phyloP scores from a whole-genome alignment of 1,139 yeast species.

The Suhomyces bolitotheri region DNA sequence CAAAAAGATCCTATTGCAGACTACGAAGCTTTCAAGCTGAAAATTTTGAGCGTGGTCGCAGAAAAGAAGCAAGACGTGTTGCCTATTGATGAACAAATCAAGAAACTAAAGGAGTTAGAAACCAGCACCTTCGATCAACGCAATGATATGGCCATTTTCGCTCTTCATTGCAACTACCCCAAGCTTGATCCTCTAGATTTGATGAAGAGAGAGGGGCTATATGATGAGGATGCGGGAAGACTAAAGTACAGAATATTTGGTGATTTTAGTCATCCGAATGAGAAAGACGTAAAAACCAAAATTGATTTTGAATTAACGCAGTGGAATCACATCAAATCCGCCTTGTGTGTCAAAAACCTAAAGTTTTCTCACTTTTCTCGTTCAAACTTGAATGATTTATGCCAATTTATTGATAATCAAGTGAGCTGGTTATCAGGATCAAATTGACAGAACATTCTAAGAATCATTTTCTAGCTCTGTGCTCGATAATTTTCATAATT shows the following conservation, averaged over 20 bases:
- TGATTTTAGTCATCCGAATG: slow-evolving; percentile 24
- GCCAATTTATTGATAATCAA: slow-evolving; percentile 32
- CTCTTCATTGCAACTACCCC: slow-evolving; percentile 43
- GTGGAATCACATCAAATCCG: slow-evolving; percentile 33
- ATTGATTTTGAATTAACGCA: slow-evolving; percentile 38
- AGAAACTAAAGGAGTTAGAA: slow-evolving; percentile 20
- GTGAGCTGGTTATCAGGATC: slow-evolving; percentile 24
- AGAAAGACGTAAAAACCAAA: slow-evolving; percentile 2
- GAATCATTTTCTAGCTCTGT: too few relatives aligned
- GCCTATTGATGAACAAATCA: slow-evolving; percentile 23
- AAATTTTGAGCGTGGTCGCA: slow-evolving; percentile 12
- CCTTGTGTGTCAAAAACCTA: slow-evolving; percentile 29
- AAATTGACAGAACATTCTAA: too few relatives aligned
- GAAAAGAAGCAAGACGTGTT: slow-evolving; percentile 7
- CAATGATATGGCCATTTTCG: slow-evolving; percentile 25
- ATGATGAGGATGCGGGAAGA: slow-evolving; percentile 26
- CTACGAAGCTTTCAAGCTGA: slow-evolving; percentile 20
- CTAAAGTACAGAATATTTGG: slow-evolving; percentile 34
- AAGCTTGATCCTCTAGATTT: slow-evolving; percentile 37
- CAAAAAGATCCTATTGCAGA: slow-evolving; percentile 40
- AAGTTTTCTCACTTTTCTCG: slow-evolving; percentile 31
- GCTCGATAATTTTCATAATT: too few relatives aligned
- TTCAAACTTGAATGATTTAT: slow-evolving; percentile 24
- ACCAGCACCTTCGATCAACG: slow-evolving; percentile 19
- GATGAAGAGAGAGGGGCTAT: slow-evolving; percentile 27